Evolutionary conservation across 805 yeast species (phyloP), one percentile per base, ranked within the genome.

Genomic region (Candida caryicola): DNA sequence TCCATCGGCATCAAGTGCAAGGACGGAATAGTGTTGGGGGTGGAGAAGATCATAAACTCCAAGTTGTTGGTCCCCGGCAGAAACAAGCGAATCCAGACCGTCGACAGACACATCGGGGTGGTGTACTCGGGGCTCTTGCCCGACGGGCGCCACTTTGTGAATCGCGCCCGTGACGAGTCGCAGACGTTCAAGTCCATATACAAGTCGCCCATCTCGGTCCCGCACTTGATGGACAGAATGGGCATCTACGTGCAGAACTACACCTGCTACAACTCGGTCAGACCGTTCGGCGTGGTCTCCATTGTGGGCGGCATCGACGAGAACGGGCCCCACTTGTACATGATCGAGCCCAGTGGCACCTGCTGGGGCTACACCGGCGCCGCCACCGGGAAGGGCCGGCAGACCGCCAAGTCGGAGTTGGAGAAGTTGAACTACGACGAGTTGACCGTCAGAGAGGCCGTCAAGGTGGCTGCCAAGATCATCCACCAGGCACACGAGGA

Each of bases 341-440:
- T 91, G 97, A 74, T 93, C 42, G 99, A 93, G 62, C 99, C 99
- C 52, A 85, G 95, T 60, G 99, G 99, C 45, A 73, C 88, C 1
- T 88, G 82, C 57, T 95, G 99, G 98, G 99, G 99, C 36, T 93
- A 93, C 66, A 74, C 77, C 39, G 99, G 96, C 44, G 95, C 96
- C 28, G 99, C 99, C 13, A 80, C 97, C 3, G 99, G 99, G 47
- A 93, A 91, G 62, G 99, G 99, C 33, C 81, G 98, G 64, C 99
- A 93, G 64, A 79, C 87, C n/a, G 99, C 99, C 34, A 91, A 91
- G 66, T 85, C 91, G 19, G 99, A 93, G 66, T 76, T 93, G 51
- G 99, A 93, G 64, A 93, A 93, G 63, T 71, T 93, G 60, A 83
- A 87, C 49, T 70, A 81, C 44, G 81, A 80, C 37, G 77, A 74